A percentile compares a stretch with the other conserved stretches of the same genome.
Evolutionary conservation across 164 flowering plant species (phyloP).

Genomic region (Buxus sempervirens): DNA sequence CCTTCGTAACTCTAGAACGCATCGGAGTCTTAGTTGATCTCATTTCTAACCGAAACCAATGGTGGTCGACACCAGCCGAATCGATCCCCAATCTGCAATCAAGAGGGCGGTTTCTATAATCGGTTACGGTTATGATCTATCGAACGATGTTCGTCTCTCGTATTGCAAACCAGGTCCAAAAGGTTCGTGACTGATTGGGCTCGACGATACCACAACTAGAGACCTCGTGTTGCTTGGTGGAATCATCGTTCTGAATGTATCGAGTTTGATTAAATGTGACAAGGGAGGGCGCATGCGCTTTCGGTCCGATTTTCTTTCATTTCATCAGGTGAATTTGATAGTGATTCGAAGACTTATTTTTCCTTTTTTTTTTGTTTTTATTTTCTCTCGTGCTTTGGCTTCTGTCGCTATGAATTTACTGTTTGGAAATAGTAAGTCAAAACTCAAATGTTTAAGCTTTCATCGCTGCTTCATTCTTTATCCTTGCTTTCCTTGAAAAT

Average conservation of each 20-base stretch:
- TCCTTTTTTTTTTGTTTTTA: not conserved
- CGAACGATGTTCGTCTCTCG: constrained; percentile 49
- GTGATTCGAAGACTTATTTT: not conserved
- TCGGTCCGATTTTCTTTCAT: constrained; percentile 74
- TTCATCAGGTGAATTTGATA: constrained; percentile 55
- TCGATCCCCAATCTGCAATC: constrained; percentile 53
- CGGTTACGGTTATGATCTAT: constrained; percentile 71
- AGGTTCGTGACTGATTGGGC: constrained; percentile 54
- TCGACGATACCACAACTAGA: constrained; percentile 32
- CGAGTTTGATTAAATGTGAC: constrained; percentile 62
- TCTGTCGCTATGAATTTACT: not conserved
- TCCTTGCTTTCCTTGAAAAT: too few relatives aligned
- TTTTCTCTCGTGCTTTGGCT: not conserved
- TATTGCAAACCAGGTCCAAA: constrained; percentile 54
- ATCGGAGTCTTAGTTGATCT: not conserved
- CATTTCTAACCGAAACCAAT: not conserved
- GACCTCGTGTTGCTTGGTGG: constrained; percentile 74
- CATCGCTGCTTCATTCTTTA: too few relatives aligned
- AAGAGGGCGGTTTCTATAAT: constrained; percentile 71
- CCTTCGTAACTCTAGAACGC: not conserved
- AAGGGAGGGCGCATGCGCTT: constrained; percentile 87
- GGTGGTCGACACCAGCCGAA: not conserved
- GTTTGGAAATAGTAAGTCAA: not conserved
- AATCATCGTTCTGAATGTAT: constrained; percentile 49
- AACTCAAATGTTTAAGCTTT: too few relatives aligned